Evolutionary conservation across 306 rosid genomes (phyloP).

Genomic region (Begonia fuchsioides): DNA sequence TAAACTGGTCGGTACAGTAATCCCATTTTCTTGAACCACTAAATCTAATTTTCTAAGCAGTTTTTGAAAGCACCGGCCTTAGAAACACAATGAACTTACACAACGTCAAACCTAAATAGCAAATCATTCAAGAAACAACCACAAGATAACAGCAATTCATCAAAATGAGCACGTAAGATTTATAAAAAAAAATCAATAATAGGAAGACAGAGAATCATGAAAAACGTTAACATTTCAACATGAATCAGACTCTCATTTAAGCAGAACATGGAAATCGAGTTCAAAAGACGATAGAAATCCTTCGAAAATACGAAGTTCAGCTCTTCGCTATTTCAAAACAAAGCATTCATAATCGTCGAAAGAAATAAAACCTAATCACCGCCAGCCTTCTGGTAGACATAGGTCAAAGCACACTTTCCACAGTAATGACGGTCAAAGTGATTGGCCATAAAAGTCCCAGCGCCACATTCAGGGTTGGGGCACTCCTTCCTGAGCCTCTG

Average conservation of each 20-base stretch:
- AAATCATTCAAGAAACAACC: no score
- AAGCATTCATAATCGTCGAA: conserved; percentile 1
- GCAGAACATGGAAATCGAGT: neutral
- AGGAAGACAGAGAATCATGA: no score
- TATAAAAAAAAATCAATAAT: no score
- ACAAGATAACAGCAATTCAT: no score
- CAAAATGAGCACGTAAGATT: no score
- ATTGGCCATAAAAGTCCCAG: conserved; percentile 91
- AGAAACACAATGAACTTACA: no score
- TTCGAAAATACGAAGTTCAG: neutral
- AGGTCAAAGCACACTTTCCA: conserved; percentile 84
- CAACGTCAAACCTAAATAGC: no score
- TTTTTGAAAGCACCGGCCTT: no score
- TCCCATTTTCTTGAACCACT: no score
- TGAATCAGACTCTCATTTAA: neutral
- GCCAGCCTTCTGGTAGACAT: conserved; percentile 74
- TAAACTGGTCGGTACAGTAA: no score
- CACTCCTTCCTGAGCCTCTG: conserved; percentile 91
- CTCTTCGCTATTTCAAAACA: neutral
- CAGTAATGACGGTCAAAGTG: conserved; percentile 90
- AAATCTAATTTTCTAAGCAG: no score
- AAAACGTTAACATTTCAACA: neutral
- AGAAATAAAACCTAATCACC: conserved; percentile 26
- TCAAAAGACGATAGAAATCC: neutral
- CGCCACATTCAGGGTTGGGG: conserved; percentile 80